Percentiles rank a stretch among this genome's conserved stretches.
phyloP scores from a whole-genome alignment of 805 yeast genomes.

The Schizosaccharomyces pombe region DNA sequence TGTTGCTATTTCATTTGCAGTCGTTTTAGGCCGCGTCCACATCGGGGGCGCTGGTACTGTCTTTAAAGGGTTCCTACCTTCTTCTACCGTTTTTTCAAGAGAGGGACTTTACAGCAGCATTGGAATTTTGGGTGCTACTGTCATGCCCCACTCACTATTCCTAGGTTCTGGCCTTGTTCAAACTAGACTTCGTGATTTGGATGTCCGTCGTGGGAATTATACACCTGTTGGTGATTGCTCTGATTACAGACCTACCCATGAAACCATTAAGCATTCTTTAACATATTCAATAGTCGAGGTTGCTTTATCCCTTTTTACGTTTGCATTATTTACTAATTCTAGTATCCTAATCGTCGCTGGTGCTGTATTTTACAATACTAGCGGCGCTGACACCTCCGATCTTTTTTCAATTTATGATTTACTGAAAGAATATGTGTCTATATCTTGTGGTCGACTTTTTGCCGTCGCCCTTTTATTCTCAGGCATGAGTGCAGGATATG shows the following conservation, averaged over 20 bases:
- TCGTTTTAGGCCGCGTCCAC: conserved; percentile 47
- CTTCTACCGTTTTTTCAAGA: conserved; percentile 24
- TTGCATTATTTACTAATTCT: conserved; percentile 70
- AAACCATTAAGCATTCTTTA: conserved; percentile 51
- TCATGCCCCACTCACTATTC: conserved; percentile 82
- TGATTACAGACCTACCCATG: conserved; percentile 41
- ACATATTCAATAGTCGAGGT: conserved; percentile 53
- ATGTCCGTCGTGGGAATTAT: conserved; percentile 24
- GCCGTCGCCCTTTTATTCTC: conserved; percentile 64
- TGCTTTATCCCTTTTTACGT: conserved; percentile 41
- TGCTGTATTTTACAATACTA: conserved; percentile 44
- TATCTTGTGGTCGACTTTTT: conserved; percentile 61
- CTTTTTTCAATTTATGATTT: conserved; percentile 52
- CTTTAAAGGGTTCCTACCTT: conserved; percentile 43
- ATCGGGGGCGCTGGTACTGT: conserved; percentile 17
- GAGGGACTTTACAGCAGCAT: conserved; percentile 58
- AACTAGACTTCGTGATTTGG: conserved; percentile 60
- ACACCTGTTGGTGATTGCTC: conserved; percentile 15
- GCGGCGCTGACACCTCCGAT: conserved; percentile 52
- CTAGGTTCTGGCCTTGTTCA: conserved; percentile 78
- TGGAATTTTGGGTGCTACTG: conserved; percentile 81
- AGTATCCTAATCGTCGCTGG: conserved; percentile 69
- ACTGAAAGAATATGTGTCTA: conserved; percentile 36
- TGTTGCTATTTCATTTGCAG: conserved; percentile 65
- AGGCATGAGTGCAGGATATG: conserved; percentile 80